Evolutionary conservation across 148 eudicot genomes (phyloP).

Genomic region (Cornus florida): DNA sequence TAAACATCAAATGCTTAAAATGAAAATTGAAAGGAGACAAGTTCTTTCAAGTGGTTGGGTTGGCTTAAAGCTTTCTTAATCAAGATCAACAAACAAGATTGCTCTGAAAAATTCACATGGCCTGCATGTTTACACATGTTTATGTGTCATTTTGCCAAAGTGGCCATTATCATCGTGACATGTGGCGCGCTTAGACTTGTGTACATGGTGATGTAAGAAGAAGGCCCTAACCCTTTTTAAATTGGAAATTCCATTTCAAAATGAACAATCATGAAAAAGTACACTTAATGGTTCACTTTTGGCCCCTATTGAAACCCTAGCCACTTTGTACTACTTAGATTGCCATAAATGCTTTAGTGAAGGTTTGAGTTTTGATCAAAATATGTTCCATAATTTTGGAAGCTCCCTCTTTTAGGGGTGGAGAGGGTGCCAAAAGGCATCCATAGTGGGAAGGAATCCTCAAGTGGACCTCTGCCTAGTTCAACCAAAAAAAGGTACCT

Average conservation of each 20-base stretch:
- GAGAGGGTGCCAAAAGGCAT: slow-evolving; percentile 10
- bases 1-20: background rate
- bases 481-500: background rate
- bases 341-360: slow-evolving; percentile 2
- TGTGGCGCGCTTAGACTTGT: background rate
- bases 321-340: slow-evolving; percentile 13
- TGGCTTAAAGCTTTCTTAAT: background rate
- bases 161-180: background rate
- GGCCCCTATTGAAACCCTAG: background rate
- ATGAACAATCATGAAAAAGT: background rate
- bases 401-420: slow-evolving; percentile 11
- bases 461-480: slow-evolving; percentile 13
- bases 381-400: background rate
- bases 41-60: background rate
- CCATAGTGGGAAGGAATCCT: slow-evolving; percentile 28
- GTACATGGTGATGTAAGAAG: background rate
- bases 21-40: background rate
- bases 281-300: background rate
- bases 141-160: background rate
- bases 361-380: background rate
- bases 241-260: background rate
- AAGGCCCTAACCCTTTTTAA: slow-evolving; percentile 1
- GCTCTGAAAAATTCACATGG: background rate
- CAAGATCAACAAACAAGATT: background rate
- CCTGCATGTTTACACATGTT: background rate